Base-by-base conservation (phyloP, 2,329 filamentous ascomycete species). In the Chrysoporthe cubensis region DNA sequence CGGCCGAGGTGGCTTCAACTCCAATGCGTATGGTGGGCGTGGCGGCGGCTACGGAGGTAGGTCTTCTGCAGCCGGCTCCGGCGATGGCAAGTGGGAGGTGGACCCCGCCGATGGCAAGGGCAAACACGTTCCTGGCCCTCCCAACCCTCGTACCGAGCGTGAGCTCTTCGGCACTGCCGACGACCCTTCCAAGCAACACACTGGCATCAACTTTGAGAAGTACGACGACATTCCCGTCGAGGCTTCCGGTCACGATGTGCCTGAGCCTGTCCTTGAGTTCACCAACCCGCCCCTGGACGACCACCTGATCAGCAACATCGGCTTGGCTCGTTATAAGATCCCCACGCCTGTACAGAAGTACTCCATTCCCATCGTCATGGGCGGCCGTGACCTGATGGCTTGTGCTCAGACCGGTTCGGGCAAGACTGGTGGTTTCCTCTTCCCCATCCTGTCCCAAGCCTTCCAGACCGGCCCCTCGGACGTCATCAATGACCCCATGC, bases 131-230 rank as follows among this genome's bases (percentile, higher is more conserved):
- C 88, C 95, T 69, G 96, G 96, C 68, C 93, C 94, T 71, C 80
- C 90, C 74, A 98, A 98, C 84, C 87, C 90, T 72, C 94, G 95
- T 74, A 73, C 97, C 59, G 96, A 99, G 87, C 94, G 94, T 75
- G 96, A 99, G 78, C 91, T 99, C 64, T 99, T 97, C 79, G 96
- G 96, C 76, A 85, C 91, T 62, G 84, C 90, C 74, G 95, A 98
- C 80, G 96, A 98, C 77, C 93, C 95, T 71, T 89, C 91, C 73
- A 98, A 97, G 87, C 92, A 97, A 80, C 92, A 96, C 77, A 97
- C 94, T 44, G 96, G 96, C 82, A 98, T 99, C 91, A 99, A 99
- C 88, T 99, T 99, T 79, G 91, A 97, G 85, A 99, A 99, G 87
- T 99, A 99, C 83, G 96, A 99, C 78, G 96, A 99, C 81, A 99